phyloP scores from a whole-genome alignment of 2,329 filamentous ascomycete species.

The Colletotrichum karsti region DNA sequence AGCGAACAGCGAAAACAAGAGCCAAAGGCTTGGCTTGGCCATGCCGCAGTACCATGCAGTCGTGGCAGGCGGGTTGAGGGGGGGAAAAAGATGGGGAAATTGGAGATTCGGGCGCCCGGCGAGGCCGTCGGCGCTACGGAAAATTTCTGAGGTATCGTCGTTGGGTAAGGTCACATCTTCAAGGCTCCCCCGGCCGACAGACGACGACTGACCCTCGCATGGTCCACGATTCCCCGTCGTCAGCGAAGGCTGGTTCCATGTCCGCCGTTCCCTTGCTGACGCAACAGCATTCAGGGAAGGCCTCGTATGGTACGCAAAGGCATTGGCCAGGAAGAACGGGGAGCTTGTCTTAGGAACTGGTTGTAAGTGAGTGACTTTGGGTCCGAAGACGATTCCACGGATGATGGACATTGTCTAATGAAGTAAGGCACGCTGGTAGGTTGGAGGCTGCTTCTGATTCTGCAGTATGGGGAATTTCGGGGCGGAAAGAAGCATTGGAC shows the following conservation, averaged over 20 bases:
- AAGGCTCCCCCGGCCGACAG: not conserved
- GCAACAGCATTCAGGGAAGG: no score
- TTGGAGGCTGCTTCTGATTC: not conserved
- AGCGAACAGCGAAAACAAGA: not conserved
- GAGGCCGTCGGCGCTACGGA: conserved; percentile 20
- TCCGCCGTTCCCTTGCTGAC: not conserved
- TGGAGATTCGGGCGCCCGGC: conserved; percentile 2
- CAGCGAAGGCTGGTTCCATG: not conserved
- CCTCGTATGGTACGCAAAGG: no score
- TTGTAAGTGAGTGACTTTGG: no score
- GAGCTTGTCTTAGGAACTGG: no score
- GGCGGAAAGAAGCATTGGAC: not conserved
- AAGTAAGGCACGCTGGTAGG: no score
- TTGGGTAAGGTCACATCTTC: not conserved
- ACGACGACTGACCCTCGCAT: not conserved
- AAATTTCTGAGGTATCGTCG: not conserved
- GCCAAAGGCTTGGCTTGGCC: not conserved
- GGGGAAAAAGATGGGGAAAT: not conserved
- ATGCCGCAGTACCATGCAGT: not conserved
- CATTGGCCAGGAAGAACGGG: no score
- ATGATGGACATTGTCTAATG: no score
- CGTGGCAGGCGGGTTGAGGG: not conserved
- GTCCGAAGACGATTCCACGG: no score
- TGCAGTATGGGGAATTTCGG: not conserved
- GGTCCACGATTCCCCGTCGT: not conserved